These are phyloP conservation scores for Cercospora canescens DNA, from an alignment of 2,329 filamentous ascomycete species.

Conservation along the genomic window DNA sequence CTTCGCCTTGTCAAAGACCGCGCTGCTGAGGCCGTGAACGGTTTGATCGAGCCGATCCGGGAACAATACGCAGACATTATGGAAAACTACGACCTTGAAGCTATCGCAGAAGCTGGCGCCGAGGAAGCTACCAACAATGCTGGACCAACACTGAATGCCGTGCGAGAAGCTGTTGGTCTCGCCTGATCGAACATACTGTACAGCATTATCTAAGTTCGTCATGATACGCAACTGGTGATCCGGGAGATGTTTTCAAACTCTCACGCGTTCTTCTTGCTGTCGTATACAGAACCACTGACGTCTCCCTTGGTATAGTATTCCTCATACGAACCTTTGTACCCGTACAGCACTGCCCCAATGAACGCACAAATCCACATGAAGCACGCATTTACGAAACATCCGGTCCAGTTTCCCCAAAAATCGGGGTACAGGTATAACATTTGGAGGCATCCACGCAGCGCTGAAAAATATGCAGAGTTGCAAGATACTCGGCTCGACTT, in stretches of 20 bases:
- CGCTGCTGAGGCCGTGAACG: conserved; percentile 60
- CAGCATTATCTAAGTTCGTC: neutral
- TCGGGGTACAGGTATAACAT: conserved; percentile 11
- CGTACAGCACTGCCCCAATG: conserved; percentile 1
- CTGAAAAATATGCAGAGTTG: conserved; percentile 19
- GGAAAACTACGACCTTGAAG: conserved; percentile 53
- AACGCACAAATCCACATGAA: conserved; percentile 17
- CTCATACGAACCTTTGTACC: conserved; percentile 4
- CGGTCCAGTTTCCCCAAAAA: neutral
- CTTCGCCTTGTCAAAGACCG: conserved; percentile 64
- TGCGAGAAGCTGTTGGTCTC: conserved; percentile 12
- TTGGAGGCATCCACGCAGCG: conserved; percentile 17
- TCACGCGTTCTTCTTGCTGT: neutral
- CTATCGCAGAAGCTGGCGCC: conserved; percentile 57
- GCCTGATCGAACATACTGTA: neutral
- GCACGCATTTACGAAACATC: conserved; percentile 13
- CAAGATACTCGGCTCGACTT: conserved; percentile 12
- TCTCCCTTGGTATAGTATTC: conserved; percentile 5
- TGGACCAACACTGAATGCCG: conserved; percentile 46
- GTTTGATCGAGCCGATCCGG: conserved; percentile 56
- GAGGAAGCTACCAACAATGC: conserved; percentile 64
- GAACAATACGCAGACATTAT: conserved; percentile 58
- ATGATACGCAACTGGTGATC: neutral
- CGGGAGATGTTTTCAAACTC: neutral
- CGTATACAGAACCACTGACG: neutral